Evolutionary conservation across 345 rosid genomes (phyloP).

Genomic region (Eucalyptus shirleyi): DNA sequence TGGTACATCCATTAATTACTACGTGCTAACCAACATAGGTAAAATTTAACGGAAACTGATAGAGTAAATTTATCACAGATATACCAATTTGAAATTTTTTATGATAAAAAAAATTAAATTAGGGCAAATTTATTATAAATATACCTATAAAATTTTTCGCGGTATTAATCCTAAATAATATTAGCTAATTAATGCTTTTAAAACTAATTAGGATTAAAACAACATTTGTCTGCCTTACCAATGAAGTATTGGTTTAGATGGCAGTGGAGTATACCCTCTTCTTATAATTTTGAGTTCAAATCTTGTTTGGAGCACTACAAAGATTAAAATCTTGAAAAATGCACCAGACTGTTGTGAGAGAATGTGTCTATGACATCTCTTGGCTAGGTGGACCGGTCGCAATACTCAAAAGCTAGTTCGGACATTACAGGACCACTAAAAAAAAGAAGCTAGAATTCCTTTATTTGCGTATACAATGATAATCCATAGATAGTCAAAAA

Average conservation of each 20-base stretch:
- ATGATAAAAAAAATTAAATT: no score
- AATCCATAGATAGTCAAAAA: neutral
- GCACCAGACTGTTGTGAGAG: neutral
- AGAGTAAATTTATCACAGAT: rapidly evolving
- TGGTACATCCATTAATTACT: no score
- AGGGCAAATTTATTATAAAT: no score
- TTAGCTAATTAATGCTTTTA: neutral
- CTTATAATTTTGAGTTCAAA: neutral
- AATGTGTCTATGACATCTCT: neutral
- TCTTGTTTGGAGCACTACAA: neutral
- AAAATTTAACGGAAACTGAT: rapidly evolving
- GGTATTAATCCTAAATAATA: no score
- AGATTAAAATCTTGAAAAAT: neutral
- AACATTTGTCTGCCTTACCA: neutral
- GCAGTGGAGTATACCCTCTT: neutral
- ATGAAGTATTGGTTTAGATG: neutral
- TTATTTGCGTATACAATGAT: neutral
- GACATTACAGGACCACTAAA: neutral
- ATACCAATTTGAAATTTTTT: rapidly evolving
- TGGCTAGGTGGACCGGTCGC: neutral
- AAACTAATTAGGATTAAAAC: neutral
- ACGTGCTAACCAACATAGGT: rapidly evolving
- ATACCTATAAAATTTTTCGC: no score
- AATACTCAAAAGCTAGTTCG: neutral
- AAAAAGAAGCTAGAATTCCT: neutral